A percentile compares a stretch with the other conserved stretches of the same genome.
Conservation (phyloP, 257 asterid species). For the Petrea volubilis region DNA sequence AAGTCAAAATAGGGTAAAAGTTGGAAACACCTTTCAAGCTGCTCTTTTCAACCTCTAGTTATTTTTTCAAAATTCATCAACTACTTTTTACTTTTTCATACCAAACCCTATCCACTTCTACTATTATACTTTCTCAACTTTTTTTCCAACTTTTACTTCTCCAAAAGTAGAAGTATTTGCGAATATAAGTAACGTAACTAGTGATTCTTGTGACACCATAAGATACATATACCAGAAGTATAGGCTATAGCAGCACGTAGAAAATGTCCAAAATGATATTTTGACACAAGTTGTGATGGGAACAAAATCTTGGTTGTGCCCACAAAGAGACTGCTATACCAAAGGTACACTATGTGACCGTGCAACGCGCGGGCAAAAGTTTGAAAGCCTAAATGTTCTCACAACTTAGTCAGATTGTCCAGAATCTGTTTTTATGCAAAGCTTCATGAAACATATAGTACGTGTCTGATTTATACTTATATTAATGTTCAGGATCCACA, state of each 20-base stretch:
- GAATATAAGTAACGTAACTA: not conserved
- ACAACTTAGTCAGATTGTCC: not conserved
- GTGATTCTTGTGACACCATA: not conserved
- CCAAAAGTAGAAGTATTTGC: too few relatives aligned
- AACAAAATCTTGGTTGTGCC: not conserved
- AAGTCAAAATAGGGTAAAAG: too few relatives aligned
- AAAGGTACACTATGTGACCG: not conserved
- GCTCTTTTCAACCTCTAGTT: too few relatives aligned
- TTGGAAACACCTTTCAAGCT: too few relatives aligned
- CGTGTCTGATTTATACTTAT: not conserved
- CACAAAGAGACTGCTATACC: not conserved
- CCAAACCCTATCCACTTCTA: too few relatives aligned
- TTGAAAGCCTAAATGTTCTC: not conserved
- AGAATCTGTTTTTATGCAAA: not conserved
- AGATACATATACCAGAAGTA: not conserved
- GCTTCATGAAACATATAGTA: not conserved
- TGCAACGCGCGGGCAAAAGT: too few relatives aligned
- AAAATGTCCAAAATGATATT: not conserved
- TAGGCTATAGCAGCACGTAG: not conserved
- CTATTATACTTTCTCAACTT: too few relatives aligned
- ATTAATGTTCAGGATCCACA: conserved; percentile 50
- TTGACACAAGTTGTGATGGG: not conserved
- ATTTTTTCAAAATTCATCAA: too few relatives aligned
- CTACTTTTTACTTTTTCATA: too few relatives aligned
- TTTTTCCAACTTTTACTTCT: too few relatives aligned